A percentile compares a stretch with the other conserved stretches of the same genome.
These are phyloP conservation scores for Prunus campanulata DNA, from an alignment of 306 rosid genomes.

Conservation along the genomic window DNA sequence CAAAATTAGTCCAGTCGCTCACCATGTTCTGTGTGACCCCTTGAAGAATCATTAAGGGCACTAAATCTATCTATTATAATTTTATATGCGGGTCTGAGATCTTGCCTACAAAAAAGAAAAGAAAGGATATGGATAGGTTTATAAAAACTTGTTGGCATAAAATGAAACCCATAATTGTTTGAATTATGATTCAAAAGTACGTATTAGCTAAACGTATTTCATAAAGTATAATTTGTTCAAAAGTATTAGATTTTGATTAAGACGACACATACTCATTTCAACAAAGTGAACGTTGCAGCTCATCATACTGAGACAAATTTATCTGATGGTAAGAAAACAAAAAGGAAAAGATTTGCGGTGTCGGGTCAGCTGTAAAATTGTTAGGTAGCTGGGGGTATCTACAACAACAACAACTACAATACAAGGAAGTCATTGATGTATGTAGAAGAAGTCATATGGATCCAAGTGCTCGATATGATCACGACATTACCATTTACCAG, in stretches of 20 bases:
- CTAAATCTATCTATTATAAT: not conserved
- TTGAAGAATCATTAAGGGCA: not conserved
- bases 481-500: not conserved
- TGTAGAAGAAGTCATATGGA: too few species aligned
- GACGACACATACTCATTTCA: too few species aligned
- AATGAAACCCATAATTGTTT: not conserved
- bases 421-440: not conserved
- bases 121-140: not conserved
- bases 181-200: not conserved
- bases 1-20: too few species aligned
- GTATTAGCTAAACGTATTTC: not conserved
- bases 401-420: not conserved
- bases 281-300: not conserved
- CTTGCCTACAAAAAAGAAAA: not conserved
- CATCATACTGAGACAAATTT: not conserved
- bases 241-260: too few species aligned
- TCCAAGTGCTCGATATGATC: not conserved
- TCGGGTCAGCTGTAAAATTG: not conserved
- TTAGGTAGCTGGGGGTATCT: not conserved
- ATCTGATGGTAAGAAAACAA: not conserved
- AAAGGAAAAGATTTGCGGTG: not conserved
- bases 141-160: not conserved
- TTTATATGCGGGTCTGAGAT: not conserved
- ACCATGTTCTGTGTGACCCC: not conserved
- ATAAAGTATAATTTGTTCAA: too few species aligned